These are phyloP conservation scores for Penicillium alfredii DNA, from an alignment of 495 filamentous ascomycete genomes.

Conservation along the genomic window DNA sequence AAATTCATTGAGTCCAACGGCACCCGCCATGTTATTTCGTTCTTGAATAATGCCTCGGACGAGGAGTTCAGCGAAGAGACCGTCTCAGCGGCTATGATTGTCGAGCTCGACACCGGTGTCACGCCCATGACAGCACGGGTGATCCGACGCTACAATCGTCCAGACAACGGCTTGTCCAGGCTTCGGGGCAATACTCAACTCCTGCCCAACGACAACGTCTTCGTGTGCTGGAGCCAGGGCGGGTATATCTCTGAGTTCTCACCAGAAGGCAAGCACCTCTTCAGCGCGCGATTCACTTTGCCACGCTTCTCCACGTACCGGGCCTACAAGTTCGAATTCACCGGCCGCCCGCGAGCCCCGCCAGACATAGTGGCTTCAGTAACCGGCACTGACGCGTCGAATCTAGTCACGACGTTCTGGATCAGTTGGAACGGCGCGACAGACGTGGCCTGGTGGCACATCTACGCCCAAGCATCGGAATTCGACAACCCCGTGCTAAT, in stretches of 20 bases:
- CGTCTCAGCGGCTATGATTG: conserved; percentile 46
- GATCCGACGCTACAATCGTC: conserved; percentile 35
- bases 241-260: conserved; percentile 48
- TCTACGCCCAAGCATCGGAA: conserved; percentile 30
- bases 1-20: conserved; percentile 43
- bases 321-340: conserved; percentile 31
- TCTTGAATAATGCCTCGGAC: conserved; percentile 50
- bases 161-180: conserved; percentile 37
- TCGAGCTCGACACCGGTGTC: conserved; percentile 43
- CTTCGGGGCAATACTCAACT: conserved; percentile 54
- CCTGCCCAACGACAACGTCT: conserved; percentile 46
- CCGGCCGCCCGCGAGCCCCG: conserved; percentile 21
- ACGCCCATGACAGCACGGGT: conserved; percentile 40
- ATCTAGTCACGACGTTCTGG: conserved; percentile 30
- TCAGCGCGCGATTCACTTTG: conserved; percentile 26
- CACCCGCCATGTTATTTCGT: conserved; percentile 38
- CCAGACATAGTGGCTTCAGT: conserved; percentile 26
- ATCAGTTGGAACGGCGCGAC: conserved; percentile 46
- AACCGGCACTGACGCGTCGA: conserved; percentile 22
- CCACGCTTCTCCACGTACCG: conserved; percentile 27
- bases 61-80: conserved; percentile 37
- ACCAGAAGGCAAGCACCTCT: conserved; percentile 41
- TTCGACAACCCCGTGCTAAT: conserved; percentile 19
- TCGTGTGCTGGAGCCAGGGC: conserved; percentile 52
- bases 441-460: conserved; percentile 32